phyloP scores from a whole-genome alignment of 352 stramenopile species.

The Phytopythium aichiense region DNA sequence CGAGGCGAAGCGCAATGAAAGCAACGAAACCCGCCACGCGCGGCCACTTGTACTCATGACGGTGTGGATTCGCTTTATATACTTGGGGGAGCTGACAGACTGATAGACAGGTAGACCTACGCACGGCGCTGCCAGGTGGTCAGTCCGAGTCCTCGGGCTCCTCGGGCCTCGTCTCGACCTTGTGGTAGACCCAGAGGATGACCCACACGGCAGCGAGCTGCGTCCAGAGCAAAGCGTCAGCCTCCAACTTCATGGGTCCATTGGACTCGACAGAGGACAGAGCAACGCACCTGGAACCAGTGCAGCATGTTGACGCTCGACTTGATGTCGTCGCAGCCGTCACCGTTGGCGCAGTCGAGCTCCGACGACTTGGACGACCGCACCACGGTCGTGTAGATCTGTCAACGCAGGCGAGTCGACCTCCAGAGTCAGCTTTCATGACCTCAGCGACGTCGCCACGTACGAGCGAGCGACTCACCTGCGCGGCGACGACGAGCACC shows the following conservation, averaged over 20 bases:
- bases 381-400: constrained; percentile 42
- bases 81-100: too few species aligned
- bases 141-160: neutral
- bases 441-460: neutral
- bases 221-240: neutral
- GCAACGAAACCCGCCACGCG: neutral
- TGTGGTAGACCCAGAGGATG: constrained; percentile 21
- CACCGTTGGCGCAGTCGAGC: constrained; percentile 55
- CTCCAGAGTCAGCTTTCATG: neutral
- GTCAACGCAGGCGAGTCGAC: neutral
- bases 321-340: constrained; percentile 39
- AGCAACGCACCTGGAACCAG: constrained; percentile 21
- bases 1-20: neutral
- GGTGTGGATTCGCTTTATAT: too few species aligned
- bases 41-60: too few species aligned
- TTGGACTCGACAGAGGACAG: neutral
- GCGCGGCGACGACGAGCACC: constrained; percentile 22
- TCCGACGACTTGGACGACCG: constrained; percentile 27
- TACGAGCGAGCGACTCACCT: constrained; percentile 13
- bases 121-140: neutral
- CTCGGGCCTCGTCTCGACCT: constrained; percentile 11
- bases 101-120: neutral
- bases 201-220: constrained; percentile 18
- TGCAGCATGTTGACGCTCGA: constrained; percentile 31
- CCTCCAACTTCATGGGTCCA: neutral